Evolutionary conservation across 2,329 filamentous ascomycete species (phyloP), one percentile per base, ranked within the genome.

Genomic region (Didymellaceae sp.): DNA sequence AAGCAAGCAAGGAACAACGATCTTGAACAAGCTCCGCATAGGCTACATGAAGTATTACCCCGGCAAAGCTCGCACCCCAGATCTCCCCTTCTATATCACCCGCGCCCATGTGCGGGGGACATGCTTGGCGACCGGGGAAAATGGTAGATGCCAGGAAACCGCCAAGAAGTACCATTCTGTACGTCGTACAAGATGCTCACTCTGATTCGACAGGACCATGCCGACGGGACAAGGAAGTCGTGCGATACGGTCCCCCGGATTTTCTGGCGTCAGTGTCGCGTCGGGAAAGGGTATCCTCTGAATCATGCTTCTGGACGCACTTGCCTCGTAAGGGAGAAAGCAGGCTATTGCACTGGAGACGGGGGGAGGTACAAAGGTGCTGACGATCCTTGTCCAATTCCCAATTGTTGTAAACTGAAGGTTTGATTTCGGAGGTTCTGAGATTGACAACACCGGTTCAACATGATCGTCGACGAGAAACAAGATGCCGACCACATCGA

Each of bases 401-500:
- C n/a, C n/a, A n/a, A n/a, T n/a, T n/a, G n/a, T n/a, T n/a, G n/a
- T n/a, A n/a, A n/a, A n/a, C n/a, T n/a, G n/a, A n/a, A n/a, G n/a
- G n/a, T n/a, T n/a, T n/a, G n/a, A n/a, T n/a, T n/a, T n/a, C n/a
- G n/a, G n/a, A n/a, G n/a, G n/a, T n/a, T n/a, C n/a, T n/a, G 2
- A 5, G 16, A 17, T 6, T 33, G 2, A 38, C 10, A 13, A 20
- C 5, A 9, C 21, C 17, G 11, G 28, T 37, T 17, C 22, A 44
- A n/a, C 24, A 52, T 52, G 41, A 24, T 41, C 35, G 26, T 22
- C 10, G 42, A 57, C 26, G 43, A 52, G n/a, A 62, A 61, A 30
- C 16, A 48, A 10, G 46, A 54, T 13, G 33, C 52, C n/a, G 44
- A 43, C 16, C 54, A 58, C 35, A 30, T 57, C 14, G 57, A 62